Conservation (phyloP, 1,139 yeast species). For the Pneumocystis canis region DNA sequence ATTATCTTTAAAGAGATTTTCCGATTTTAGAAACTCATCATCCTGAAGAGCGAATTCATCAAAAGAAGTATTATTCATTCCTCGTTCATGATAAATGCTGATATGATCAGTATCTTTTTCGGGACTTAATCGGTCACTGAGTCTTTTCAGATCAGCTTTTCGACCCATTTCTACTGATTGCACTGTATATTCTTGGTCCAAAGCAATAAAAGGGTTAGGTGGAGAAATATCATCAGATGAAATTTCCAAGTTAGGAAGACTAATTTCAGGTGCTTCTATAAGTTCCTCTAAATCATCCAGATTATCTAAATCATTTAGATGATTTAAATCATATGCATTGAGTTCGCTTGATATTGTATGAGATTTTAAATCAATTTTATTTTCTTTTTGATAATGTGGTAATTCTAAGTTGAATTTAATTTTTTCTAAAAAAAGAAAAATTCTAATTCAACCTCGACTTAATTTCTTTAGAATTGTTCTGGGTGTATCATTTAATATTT, state of each 20-base stretch:
- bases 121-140: not conserved
- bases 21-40: not conserved
- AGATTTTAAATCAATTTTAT: too few species aligned
- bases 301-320: not conserved
- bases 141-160: not conserved
- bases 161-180: not conserved
- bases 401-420: not conserved
- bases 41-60: not conserved
- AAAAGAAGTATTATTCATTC: not conserved
- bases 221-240: not conserved
- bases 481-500: not conserved
- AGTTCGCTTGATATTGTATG: not conserved
- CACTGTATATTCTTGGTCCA: not conserved
- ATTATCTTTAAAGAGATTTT: not conserved
- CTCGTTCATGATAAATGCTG: not conserved
- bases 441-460: constrained; percentile 1
- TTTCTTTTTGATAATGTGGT: not conserved
- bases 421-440: not conserved
- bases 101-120: not conserved
- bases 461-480: not conserved
- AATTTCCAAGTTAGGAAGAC: not conserved
- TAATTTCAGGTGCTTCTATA: not conserved
- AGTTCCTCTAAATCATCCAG: not conserved
- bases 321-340: not conserved
- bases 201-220: not conserved